Evolutionary conservation across 1,284 basidiomycete genomes (phyloP), one percentile per base, ranked within the genome.

Genomic region (Malassezia brasiliensis): DNA sequence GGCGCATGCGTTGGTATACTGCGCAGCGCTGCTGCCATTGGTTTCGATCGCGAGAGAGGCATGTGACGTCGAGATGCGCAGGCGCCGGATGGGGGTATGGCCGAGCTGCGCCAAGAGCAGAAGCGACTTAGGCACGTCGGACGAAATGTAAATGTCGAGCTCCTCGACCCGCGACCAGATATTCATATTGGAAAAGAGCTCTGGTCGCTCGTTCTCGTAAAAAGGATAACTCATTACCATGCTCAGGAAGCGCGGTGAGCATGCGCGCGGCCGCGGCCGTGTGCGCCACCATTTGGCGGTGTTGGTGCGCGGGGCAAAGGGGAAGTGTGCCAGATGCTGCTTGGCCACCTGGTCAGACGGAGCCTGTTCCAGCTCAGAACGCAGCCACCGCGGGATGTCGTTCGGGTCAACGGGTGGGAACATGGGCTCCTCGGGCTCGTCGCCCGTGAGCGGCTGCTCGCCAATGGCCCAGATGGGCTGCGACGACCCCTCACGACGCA

Each of bases 361-460:
- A 17, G 61, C 56, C 39, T 56, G 7, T 5, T 55, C 49, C 30
- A 72, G 60, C 47, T 72, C 69, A 15, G 60, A 58, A 22, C 61
- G 53, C n/a, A 72, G 66, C 69, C 69, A 72, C n/a, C 59, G 64
- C 9, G 69, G 69, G 58, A 72, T 65, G 45, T 67, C 66, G n/a
- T 63, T 28, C 14, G 36, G 32, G 20, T 47, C 35, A 12, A 19
- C 25, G 3, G 31, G 41, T 9, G 25, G 15, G 32, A 30, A 31
- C 42, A 45, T 45, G 15, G 22, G 25, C 31, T 59, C 62, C 31
- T 60, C 63, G 5, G 55, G 50, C 14, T 32, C 8, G 14, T 50
- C 51, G 20, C 44, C 34, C 12, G 53, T 42, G 19, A 49, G n/a
- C 15, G 37, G 9, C 31, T 22, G 22, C 48, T 65, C 67, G 22